These are phyloP conservation scores for Aspergillus felis DNA, from an alignment of 2,329 filamentous ascomycete species.

Conservation along the genomic window DNA sequence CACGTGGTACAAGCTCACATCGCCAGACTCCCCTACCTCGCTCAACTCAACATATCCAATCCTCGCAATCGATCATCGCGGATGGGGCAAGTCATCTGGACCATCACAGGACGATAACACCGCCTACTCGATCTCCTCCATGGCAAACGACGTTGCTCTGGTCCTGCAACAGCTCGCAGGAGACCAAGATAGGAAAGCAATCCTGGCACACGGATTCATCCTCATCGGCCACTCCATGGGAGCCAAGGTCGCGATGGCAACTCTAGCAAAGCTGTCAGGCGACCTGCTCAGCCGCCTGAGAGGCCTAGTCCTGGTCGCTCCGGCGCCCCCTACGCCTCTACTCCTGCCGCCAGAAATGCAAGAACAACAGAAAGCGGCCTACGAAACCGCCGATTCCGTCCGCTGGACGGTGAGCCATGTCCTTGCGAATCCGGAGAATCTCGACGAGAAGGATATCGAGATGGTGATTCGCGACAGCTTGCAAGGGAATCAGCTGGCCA, in stretches of 20 bases:
- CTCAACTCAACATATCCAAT: constrained; percentile 17
- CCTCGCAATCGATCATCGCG: constrained; percentile 32
- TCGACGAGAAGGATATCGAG: constrained; percentile 12
- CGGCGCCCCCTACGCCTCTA: constrained; percentile 32
- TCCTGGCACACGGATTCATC: constrained; percentile 25
- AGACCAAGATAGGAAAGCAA: constrained; percentile 16
- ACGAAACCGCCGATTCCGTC: constrained; percentile 23
- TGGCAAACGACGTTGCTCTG: constrained; percentile 17
- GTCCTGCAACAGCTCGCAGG: constrained; percentile 7
- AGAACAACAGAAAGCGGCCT: constrained; percentile 33
- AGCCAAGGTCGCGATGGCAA: constrained; percentile 33
- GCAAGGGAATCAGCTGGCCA: constrained; percentile 25
- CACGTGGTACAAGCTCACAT: constrained; percentile 29
- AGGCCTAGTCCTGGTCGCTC: constrained; percentile 33
- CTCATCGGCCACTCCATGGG: constrained; percentile 41
- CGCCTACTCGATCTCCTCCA: constrained; percentile 23
- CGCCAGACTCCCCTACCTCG: constrained; percentile 11
- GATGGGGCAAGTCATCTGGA: constrained; percentile 35
- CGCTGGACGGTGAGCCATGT: constrained; percentile 32
- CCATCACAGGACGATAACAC: constrained; percentile 12
- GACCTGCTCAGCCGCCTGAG: constrained; percentile 12
- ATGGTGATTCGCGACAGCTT: constrained; percentile 27
- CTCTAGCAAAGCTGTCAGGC: neutral
- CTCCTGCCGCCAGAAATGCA: constrained; percentile 30
- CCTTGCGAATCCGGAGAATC: constrained; percentile 19